Base-by-base conservation (phyloP, 192 early-diverging fungal species). In the Entomortierella lignicola region DNA sequence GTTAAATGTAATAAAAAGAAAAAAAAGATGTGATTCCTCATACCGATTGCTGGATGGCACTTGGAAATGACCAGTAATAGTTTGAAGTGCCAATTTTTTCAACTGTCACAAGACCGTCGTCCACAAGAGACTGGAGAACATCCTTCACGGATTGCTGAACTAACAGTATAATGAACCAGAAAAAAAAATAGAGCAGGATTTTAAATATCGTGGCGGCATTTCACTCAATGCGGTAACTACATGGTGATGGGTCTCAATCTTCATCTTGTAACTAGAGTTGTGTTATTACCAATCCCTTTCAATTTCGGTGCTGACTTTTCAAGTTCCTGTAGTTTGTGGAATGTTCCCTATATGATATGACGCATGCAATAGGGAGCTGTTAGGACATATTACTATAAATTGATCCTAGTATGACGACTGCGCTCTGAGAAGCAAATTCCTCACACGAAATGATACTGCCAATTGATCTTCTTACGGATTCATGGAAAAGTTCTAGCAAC, bases 11-110 rank as follows among this genome's bases (percentile, higher is more conserved):
- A 11, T 21, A 41, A 55, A n/a, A 37, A 26, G 42, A 4, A 8
- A 41, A 34, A 42, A 18, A 11, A 39, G 25, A 42, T 47, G 29
- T 5, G 15, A 23, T 29, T 58, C 48, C 13, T 29, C 82, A 58
- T 56, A 89, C 87, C 25, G 84, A 66, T 80, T 88, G 82, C 41
- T 83, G 70, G 6, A 86, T 86, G 18, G 90, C 86, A 60, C 89
- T 90, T 5, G 94, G 94, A 69, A 94, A 97, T n/a, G 93, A 89
- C 96, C 96, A 97, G 71, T 83, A 97, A 69, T 92, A 97, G 69
- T 97, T 97, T 23, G 94, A 94, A 18, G 90, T 90, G 4, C 94
- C 96, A 56, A 97, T 94, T 77, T 94, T 97, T 62, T 97, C 96
- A 25, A 80, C 80, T 26, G 85, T 87, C 12, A 95, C 94, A 20